These are phyloP conservation scores for Neurospora cerealis DNA, from an alignment of 495 filamentous ascomycete species.

Conservation along the genomic window DNA sequence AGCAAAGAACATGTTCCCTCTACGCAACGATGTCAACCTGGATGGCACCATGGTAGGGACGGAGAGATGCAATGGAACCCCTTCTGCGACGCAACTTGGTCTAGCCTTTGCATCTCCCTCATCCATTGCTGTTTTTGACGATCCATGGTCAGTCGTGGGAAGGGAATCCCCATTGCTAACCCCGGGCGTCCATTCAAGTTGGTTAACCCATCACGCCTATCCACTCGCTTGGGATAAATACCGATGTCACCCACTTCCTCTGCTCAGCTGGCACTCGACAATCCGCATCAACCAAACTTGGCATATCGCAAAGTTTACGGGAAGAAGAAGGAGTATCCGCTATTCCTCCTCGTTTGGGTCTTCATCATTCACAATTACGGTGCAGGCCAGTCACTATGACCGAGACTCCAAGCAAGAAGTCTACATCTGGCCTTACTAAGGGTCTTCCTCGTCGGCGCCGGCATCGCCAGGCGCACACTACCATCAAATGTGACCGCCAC, in stretches of 20 bases:
- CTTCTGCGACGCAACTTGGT: background rate
- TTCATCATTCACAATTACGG: background rate
- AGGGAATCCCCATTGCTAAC: no score
- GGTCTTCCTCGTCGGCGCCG: conserved; percentile 40
- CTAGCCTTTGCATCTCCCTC: background rate
- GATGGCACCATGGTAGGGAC: background rate
- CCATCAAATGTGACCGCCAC: conserved; percentile 53
- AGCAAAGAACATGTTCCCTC: background rate
- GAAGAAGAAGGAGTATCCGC: background rate
- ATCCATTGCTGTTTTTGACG: background rate
- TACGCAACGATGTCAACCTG: background rate
- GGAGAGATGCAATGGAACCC: background rate
- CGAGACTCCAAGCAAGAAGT: conserved; percentile 7
- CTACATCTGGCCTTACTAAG: background rate
- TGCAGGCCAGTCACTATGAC: conserved; percentile 8
- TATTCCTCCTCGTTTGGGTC: no score
- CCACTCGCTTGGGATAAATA: background rate
- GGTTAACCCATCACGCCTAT: no score
- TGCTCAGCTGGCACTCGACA: background rate
- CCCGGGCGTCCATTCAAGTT: no score
- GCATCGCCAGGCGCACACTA: conserved; percentile 50
- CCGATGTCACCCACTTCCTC: background rate
- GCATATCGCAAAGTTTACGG: background rate
- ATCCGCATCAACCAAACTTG: background rate
- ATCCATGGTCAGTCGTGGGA: background rate